Conservation (phyloP, 176 grass and related monocot species). For the Otatea glauca region DNA sequence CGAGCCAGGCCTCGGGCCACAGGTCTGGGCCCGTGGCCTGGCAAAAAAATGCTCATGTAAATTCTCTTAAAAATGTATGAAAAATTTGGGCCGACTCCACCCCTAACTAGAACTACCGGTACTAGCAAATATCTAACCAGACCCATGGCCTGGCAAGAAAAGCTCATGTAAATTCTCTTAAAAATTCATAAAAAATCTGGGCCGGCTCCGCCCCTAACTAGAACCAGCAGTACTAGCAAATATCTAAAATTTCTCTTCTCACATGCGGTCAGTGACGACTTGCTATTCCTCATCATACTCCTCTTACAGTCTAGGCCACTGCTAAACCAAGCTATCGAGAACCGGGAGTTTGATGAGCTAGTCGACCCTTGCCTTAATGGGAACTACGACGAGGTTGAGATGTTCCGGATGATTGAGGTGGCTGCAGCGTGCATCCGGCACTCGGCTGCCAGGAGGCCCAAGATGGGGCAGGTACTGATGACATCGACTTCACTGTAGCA, state of each 20-base stretch:
- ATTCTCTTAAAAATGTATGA: too few relatives aligned
- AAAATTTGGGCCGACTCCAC: too few relatives aligned
- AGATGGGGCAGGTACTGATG: slow-evolving; percentile 72
- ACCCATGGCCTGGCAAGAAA: too few relatives aligned
- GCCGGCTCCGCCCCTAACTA: too few relatives aligned
- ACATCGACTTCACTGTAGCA: not conserved
- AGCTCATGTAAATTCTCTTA: too few relatives aligned
- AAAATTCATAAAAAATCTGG: too few relatives aligned
- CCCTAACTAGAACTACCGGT: too few relatives aligned
- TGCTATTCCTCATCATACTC: not conserved
- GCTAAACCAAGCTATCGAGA: slow-evolving; percentile 64
- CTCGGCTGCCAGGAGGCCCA: slow-evolving; percentile 75
- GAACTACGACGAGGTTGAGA: slow-evolving; percentile 71
- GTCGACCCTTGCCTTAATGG: slow-evolving; percentile 60
- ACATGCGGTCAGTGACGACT: not conserved
- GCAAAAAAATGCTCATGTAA: too few relatives aligned
- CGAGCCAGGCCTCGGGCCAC: too few relatives aligned
- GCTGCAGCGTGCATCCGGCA: slow-evolving; percentile 89
- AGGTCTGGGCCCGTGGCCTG: too few relatives aligned
- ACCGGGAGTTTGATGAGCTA: slow-evolving; percentile 70
- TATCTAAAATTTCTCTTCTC: too few relatives aligned
- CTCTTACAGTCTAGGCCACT: slow-evolving; percentile 65
- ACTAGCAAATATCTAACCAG: too few relatives aligned
- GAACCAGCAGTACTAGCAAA: not conserved
- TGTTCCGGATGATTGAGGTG: slow-evolving; percentile 78